These are phyloP conservation scores for Coriaria nepalensis DNA, from an alignment of 306 rosid genomes.

Conservation along the genomic window DNA sequence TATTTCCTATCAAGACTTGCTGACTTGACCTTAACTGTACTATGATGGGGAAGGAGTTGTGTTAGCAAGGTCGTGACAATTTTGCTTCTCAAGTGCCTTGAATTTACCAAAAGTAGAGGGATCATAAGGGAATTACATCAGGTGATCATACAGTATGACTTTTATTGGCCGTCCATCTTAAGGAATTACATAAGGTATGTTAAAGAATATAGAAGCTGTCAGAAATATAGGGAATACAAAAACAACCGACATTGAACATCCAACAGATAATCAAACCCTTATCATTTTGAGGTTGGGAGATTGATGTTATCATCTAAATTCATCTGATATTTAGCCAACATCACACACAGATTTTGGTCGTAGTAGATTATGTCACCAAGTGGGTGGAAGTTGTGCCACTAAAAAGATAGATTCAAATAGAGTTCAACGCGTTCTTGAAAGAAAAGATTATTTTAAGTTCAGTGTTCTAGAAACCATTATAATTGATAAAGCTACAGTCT, in stretches of 20 bases:
- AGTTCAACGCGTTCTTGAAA: not conserved
- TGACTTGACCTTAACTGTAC: too few relatives aligned
- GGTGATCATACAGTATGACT: not conserved
- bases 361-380: too few relatives aligned
- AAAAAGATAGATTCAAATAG: not conserved
- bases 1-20: too few relatives aligned
- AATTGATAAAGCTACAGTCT: not conserved
- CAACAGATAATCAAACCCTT: not conserved
- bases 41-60: too few relatives aligned
- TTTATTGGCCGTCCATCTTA: not conserved
- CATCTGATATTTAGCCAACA: not conserved
- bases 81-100: too few relatives aligned
- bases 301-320: not conserved
- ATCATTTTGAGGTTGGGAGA: not conserved
- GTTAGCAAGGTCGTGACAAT: too few relatives aligned
- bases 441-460: not conserved
- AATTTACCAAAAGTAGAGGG: not conserved
- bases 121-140: not conserved
- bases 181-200: not conserved
- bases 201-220: not conserved
- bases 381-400: not conserved
- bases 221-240: not conserved
- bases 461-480: not conserved
- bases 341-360: not conserved
- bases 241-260: too few relatives aligned